Evolutionary conservation across 2,329 filamentous ascomycete species (phyloP).

Genomic region (Metarhizium brunneum): DNA sequence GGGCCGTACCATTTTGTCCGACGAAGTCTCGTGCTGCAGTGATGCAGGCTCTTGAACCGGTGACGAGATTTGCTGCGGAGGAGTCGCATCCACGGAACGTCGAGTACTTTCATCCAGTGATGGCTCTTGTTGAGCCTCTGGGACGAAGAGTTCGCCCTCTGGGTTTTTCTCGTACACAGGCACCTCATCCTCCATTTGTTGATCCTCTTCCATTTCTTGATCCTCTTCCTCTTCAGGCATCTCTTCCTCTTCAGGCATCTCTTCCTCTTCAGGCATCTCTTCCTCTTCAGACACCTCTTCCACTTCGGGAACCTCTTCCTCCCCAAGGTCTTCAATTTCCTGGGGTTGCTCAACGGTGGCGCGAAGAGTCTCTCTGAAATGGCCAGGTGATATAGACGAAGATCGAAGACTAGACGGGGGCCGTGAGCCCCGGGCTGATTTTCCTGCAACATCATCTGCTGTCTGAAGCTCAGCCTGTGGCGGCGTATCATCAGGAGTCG

Average conservation of each 20-base stretch:
- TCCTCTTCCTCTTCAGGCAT: no score
- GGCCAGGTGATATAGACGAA: slow-evolving; percentile 1
- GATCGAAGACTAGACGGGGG: not conserved
- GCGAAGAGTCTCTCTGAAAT: not conserved
- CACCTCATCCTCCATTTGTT: not conserved
- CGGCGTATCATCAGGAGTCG: slow-evolving; percentile 44
- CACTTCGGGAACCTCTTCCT: slow-evolving; percentile 1
- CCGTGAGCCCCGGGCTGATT: slow-evolving; percentile 7
- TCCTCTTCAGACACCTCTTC: not conserved
- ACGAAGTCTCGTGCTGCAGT: slow-evolving; percentile 16
- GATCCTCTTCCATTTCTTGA: no score
- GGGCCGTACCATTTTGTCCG: slow-evolving; percentile 28
- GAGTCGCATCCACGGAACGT: slow-evolving; percentile 18
- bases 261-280: not conserved
- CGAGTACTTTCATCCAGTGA: slow-evolving; percentile 13
- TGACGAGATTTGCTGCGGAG: slow-evolving; percentile 27
- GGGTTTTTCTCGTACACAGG: not conserved
- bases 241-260: not conserved
- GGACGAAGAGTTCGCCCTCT: not conserved
- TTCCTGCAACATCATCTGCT: slow-evolving; percentile 11
- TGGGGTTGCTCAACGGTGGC: not conserved
- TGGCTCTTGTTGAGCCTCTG: slow-evolving; percentile 4
- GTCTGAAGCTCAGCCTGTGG: slow-evolving; percentile 22
- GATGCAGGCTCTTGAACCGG: slow-evolving; percentile 25
- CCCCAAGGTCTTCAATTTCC: slow-evolving; percentile 4